Percentiles rank a stretch among this genome's conserved stretches.
Conservation (phyloP, 2,329 filamentous ascomycete species). For the Nothophaeocryptopus gaeumannii region DNA sequence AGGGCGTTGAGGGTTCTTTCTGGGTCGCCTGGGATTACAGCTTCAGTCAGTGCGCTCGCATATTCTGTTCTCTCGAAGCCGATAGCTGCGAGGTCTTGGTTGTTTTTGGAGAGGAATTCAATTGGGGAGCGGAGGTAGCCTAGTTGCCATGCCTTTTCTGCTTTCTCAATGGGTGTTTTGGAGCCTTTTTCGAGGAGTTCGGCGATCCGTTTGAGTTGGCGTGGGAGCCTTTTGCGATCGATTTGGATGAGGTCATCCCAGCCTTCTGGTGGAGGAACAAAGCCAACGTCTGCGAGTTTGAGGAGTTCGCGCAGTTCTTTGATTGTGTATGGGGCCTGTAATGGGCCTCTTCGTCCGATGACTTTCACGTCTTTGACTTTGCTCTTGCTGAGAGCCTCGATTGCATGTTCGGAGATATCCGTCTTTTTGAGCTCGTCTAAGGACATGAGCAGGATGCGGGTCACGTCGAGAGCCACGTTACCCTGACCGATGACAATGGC, state of each 20-base stretch:
- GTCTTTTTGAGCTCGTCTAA: constrained; percentile 72
- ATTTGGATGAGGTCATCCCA: constrained; percentile 44
- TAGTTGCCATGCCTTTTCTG: constrained; percentile 73
- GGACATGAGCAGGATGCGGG: constrained; percentile 77
- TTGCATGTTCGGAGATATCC: constrained; percentile 82
- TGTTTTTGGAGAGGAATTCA: constrained; percentile 57
- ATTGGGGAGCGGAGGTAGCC: constrained; percentile 80
- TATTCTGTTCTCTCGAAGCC: constrained; percentile 59
- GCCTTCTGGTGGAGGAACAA: constrained; percentile 53
- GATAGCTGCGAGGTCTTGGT: constrained; percentile 59
- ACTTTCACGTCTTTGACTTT: constrained; percentile 76
- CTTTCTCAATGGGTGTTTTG: constrained; percentile 45
- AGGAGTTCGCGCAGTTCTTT: constrained; percentile 90
- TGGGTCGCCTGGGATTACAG: constrained; percentile 27
- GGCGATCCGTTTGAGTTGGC: constrained; percentile 72
- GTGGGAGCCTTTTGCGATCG: constrained; percentile 64
- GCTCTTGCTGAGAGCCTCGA: constrained; percentile 70
- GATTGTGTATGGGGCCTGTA: constrained; percentile 87
- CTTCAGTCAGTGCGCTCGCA: constrained; percentile 7
- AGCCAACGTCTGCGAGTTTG: constrained; percentile 68
- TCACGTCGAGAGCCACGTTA: constrained; percentile 93
- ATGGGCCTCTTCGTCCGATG: constrained; percentile 81
- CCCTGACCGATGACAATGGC: constrained; percentile 90
- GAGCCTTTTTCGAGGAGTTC: constrained; percentile 79
- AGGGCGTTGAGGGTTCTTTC: constrained; percentile 30